Evolutionary conservation across 345 rosid species (phyloP), one percentile per base, ranked within the genome.

Genomic region (Excoecaria agallocha): DNA sequence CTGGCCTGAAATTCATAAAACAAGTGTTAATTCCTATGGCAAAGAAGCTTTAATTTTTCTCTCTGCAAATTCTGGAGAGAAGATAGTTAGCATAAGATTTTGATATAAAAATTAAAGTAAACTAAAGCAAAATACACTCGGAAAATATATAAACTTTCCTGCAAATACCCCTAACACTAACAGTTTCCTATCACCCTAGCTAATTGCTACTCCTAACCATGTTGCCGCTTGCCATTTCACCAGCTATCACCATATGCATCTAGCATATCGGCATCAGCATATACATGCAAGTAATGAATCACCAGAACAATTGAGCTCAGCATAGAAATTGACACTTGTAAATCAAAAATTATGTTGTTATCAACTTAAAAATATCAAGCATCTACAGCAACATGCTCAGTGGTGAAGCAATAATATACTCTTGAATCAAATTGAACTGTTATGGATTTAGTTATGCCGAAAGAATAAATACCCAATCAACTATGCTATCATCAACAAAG

Each of bases 401-500:
- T n/a, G n/a, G n/a, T n/a, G n/a, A n/a, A n/a, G n/a, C n/a, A 41
- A 22, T 17, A 43, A 49, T 24, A 46, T 13, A 1, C 3, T 24
- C 3, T 67, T 66, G n/a, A n/a, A 19, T 58, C 37, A 24, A 16
- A 24, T 24, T 60, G 1, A 20, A 62, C 16, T 64, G 20, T 68
- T 49, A 25, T 38, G 3, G 7, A 55, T n/a, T 20, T n/a, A 69
- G 10, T 19, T 43, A 56, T 10, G 12, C 51, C 15, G n/a, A 66
- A 59, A 30, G 50, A 69, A 35, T 68, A 73, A 57, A n/a, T 82
- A 92, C 98, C 98, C 98, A 94, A 46, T 94, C 98, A 13, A 94
- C 98, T 78, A 94, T 83, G 81, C 98, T 91, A 65, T 94, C 98
- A 51, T 94, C 98, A 89, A 86, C 81, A 83, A 70, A 85, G 72